A percentile compares a stretch with the other conserved stretches of the same genome.
Evolutionary conservation across 805 yeast species (phyloP).

Genomic region (Metschnikowia matae): DNA sequence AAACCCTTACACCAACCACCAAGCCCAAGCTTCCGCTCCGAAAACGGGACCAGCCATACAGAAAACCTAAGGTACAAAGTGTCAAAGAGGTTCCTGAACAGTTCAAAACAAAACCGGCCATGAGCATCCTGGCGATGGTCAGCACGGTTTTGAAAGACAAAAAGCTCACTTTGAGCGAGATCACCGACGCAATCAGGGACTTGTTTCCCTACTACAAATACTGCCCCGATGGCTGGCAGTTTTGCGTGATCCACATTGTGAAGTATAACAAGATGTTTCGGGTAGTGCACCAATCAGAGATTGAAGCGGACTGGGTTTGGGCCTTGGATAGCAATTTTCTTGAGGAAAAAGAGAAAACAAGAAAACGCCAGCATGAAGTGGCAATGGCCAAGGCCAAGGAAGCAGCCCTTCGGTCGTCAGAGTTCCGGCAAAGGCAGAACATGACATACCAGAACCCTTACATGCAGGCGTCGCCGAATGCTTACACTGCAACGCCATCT

Average conservation of each 20-base stretch:
- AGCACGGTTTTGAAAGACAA: conserved; percentile 70
- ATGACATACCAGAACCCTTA: conserved; percentile 13
- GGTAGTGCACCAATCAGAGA: conserved; percentile 55
- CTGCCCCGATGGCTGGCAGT: conserved; percentile 98
- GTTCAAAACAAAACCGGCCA: conserved; percentile 77
- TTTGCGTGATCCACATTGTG: conserved; percentile 84
- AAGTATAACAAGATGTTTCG: conserved; percentile 82
- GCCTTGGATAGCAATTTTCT: conserved; percentile 83
- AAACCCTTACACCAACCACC: conserved; percentile 25
- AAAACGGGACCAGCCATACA: conserved; percentile 30
- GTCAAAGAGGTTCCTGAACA: conserved; percentile 87
- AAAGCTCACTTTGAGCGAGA: conserved; percentile 57
- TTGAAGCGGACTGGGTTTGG: conserved; percentile 94
- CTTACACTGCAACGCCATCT: conserved; percentile 2
- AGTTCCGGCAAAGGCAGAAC: conserved; percentile 44
- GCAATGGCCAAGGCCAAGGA: conserved; percentile 59
- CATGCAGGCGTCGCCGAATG: background rate
- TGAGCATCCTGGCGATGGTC: conserved; percentile 76
- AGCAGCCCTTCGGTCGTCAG: conserved; percentile 50
- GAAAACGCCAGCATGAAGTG: conserved; percentile 54
- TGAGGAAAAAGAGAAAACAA: conserved; percentile 73
- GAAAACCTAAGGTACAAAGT: conserved; percentile 57
- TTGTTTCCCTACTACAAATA: conserved; percentile 87
- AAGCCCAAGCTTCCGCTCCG: conserved; percentile 33
- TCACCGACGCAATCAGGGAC: conserved; percentile 81